Evolutionary conservation across 768 basidiomycete species (phyloP), one percentile per base, ranked within the genome.

Genomic region (Lactarius sanguifluus): DNA sequence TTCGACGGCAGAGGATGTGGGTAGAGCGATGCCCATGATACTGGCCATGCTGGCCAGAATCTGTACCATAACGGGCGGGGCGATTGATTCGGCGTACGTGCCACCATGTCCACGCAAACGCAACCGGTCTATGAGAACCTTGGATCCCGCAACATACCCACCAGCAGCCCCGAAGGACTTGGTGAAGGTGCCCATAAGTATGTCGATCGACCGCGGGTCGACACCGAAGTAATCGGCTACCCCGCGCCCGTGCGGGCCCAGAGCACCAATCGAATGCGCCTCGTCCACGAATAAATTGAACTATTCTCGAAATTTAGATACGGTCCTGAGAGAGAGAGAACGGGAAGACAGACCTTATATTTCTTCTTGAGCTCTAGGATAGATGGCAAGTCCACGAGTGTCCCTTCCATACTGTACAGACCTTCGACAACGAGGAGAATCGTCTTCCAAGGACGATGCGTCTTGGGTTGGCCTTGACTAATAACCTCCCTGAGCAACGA

Each of bases 371-470:
- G 82, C 70, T 91, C 90, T 64, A 98, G 71, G 62, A 99, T 80
- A 15, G 73, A 81, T 4, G 96, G 97, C 52, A 99, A 73, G 75
- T 98, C 86, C 41, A 91, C 86, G 70, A 98, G 72, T 10, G 92
- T 95, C n/a, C 97, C 97, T 78, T 98, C 97, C 97, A 99, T 99
- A 68, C 92, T 94, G 79, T 94, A 98, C 54, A 99, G 77, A 3
- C 97, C 97, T 75, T 99, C 97, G 15, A 98, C 94, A 62, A 97
- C 86, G 54, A 99, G 70, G 45, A 99, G 77, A 67, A 99, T 98
- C 81, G 96, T 98, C 81, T 96, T 97, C 97, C 97, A 98, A 15
- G 96, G 96, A n/a, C 97, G 79, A 73, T 98, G 97, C 0, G 95
- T 97, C 79, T 95, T 90, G 5, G 96, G 95, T 75, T 98, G 96